Evolutionary conservation across 768 basidiomycete species (phyloP).

Genomic region (Russula compacta): DNA sequence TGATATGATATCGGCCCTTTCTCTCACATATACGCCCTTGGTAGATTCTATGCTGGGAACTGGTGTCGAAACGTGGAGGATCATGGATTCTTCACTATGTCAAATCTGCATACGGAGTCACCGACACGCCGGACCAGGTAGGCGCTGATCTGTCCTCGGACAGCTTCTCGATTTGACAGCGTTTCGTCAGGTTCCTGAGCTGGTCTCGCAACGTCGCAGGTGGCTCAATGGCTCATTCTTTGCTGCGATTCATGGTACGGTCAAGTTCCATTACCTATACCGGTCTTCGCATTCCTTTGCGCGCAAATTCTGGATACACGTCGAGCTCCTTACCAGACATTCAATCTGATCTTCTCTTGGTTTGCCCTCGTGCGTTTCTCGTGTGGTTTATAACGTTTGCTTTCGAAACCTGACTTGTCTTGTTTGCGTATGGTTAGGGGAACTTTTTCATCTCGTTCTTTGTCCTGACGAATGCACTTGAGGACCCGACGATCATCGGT

Average conservation of each 20-base stretch:
- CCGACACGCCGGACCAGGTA: slow-evolving; percentile 89
- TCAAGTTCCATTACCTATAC: slow-evolving; percentile 95
- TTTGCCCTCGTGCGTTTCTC: slow-evolving; percentile 56
- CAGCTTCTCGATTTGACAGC: background rate
- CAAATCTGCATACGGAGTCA: slow-evolving; percentile 86
- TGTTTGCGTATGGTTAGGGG: slow-evolving; percentile 34
- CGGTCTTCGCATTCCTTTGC: slow-evolving; percentile 74
- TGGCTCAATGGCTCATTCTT: slow-evolving; percentile 99
- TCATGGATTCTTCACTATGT: slow-evolving; percentile 95
- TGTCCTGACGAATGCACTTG: slow-evolving; percentile 67
- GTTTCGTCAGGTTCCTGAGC: slow-evolving; percentile 63
- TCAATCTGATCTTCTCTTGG: slow-evolving; percentile 91
- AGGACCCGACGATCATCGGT: slow-evolving; percentile 49
- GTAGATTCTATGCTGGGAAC: slow-evolving; percentile 89
- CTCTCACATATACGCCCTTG: slow-evolving; percentile 4
- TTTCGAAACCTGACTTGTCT: background rate
- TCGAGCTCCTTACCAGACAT: slow-evolving; percentile 89
- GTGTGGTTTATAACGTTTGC: background rate
- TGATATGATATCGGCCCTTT: background rate
- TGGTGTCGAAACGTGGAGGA: slow-evolving; percentile 87
- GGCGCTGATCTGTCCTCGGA: slow-evolving; percentile 15
- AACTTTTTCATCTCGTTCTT: slow-evolving; percentile 89
- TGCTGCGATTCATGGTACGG: slow-evolving; percentile 83
- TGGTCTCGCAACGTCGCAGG: slow-evolving; percentile 89
- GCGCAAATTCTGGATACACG: slow-evolving; percentile 89